phyloP scores from a whole-genome alignment of 176 grass and related monocot species.

The Calamus simplicifolius region DNA sequence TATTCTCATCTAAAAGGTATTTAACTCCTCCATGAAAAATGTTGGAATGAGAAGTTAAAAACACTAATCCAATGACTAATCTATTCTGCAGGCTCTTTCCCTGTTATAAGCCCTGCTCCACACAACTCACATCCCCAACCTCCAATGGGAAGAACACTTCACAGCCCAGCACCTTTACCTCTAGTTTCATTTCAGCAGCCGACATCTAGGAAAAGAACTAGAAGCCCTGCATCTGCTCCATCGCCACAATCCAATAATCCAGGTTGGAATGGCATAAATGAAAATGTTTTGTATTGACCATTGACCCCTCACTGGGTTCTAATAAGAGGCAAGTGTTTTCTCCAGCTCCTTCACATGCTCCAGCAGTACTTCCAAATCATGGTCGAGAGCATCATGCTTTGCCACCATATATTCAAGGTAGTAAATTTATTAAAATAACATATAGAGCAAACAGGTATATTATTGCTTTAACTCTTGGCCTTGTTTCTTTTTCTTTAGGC shows the following conservation, averaged over 20 bases:
- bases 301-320: conserved; percentile 3
- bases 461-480: background rate
- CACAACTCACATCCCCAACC: conserved; percentile 25
- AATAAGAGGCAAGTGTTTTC: conserved; percentile 16
- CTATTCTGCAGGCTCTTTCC: conserved; percentile 47
- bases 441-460: background rate
- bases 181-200: conserved; percentile 21
- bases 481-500: background rate
- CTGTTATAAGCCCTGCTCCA: conserved; percentile 49
- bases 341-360: conserved; percentile 33
- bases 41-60: background rate
- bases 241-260: conserved; percentile 23
- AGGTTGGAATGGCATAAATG: conserved; percentile 34
- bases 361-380: conserved; percentile 22
- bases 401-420: conserved; percentile 16
- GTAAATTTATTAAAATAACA: conserved; percentile 12
- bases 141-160: conserved; percentile 21
- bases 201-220: conserved; percentile 26
- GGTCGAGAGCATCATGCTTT: conserved; percentile 20
- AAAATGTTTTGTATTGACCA: background rate
- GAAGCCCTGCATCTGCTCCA: conserved; percentile 44
- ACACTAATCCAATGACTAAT: background rate
- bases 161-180: conserved; percentile 42
- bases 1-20: too few relatives aligned
- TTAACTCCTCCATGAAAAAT: too few relatives aligned